Percentiles rank a stretch among this genome's conserved stretches.
These are phyloP conservation scores for Dothideomycetidae sp. DNA, from an alignment of 2,329 filamentous ascomycete species.

Conservation along the genomic window DNA sequence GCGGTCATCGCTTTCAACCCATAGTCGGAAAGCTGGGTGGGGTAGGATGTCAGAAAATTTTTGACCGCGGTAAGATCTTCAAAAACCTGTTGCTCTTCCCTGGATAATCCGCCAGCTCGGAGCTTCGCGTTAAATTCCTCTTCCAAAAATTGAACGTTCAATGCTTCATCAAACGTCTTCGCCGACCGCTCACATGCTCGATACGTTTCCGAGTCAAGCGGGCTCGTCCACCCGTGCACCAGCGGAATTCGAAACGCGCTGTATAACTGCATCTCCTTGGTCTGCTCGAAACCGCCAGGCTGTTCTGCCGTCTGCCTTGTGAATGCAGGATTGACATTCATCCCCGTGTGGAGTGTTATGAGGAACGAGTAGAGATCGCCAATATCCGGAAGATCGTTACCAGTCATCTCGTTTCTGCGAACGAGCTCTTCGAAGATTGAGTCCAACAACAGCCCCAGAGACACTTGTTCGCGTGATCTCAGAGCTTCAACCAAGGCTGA, in stretches of 20 bases:
- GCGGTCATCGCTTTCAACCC: conserved; percentile 63
- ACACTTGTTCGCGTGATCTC: conserved; percentile 71
- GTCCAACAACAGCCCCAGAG: conserved; percentile 69
- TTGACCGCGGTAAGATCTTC: conserved; percentile 78
- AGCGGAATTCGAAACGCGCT: conserved; percentile 76
- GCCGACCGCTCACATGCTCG: conserved; percentile 59
- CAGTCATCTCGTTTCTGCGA: conserved; percentile 46
- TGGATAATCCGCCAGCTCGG: conserved; percentile 46
- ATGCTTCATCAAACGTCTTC: conserved; percentile 78
- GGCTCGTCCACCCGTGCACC: conserved; percentile 84
- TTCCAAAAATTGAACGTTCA: conserved; percentile 75
- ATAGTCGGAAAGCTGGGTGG: conserved; percentile 74
- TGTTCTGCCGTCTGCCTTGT: conserved; percentile 41
- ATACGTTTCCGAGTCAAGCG: conserved; percentile 50
- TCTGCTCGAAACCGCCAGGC: conserved; percentile 73
- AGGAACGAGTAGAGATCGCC: conserved; percentile 78
- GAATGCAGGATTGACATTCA: conserved; percentile 94
- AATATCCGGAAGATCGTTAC: conserved; percentile 63
- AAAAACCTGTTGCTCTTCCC: conserved; percentile 63
- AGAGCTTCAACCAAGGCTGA: conserved; percentile 68
- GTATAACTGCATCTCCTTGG: conserved; percentile 79
- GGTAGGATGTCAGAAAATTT: conserved; percentile 60
- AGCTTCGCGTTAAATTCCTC: conserved; percentile 79
- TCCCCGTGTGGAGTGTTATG: conserved; percentile 78
- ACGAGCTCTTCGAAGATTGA: conserved; percentile 89